Base-by-base conservation (phyloP, 495 filamentous ascomycete species). In the Penicillium mononematosum region DNA sequence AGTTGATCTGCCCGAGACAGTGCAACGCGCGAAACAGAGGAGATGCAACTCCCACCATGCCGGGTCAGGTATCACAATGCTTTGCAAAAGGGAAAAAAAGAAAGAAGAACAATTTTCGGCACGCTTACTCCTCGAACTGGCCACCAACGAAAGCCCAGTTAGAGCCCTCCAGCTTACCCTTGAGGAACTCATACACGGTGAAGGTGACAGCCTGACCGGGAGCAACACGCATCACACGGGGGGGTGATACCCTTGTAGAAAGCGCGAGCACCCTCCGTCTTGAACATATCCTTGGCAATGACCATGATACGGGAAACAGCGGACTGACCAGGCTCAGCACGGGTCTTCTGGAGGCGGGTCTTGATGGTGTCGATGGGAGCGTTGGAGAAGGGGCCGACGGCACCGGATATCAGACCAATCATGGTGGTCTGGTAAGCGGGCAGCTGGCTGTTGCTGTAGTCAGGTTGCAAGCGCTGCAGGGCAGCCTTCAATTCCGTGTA, bases 161-260 rank as follows among this genome's bases (percentile, higher is more conserved):
- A 53, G 85, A 89, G 58, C 77, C 81, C 76, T 97, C 92, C 56
- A 97, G 70, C 73, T 88, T 86, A 19, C 85, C 84, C 78, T 91
- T 96, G 56, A 97, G 74, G 69, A 77, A 96, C 74, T 98, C 94
- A 73, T 98, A 98, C 60, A 98, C 91, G 45, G 92, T 96, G 69
- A 98, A 99, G 1, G 94, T 98, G 29, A 99, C 94, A 25, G 95
- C 95, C 78, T 99, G 94, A 49, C 94, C 94, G 14, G 94, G 94
- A 31, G 94, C 94, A 32, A 99, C 94, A 63, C 94, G 83, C 93
- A 98, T 98, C 59, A 98, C 88, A 58, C 94, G 83, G 9, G 94
- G 94, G 94, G 51, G 94, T 99, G 73, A 99, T 98, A 59, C 94
- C 94, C 83, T 96, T 97, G 79, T 97, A 99, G 79, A 99, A 99